A percentile compares a stretch with the other conserved stretches of the same genome.
Conservation (phyloP, 768 basidiomycete species). For the Chalciporus pseudorubinellus region DNA sequence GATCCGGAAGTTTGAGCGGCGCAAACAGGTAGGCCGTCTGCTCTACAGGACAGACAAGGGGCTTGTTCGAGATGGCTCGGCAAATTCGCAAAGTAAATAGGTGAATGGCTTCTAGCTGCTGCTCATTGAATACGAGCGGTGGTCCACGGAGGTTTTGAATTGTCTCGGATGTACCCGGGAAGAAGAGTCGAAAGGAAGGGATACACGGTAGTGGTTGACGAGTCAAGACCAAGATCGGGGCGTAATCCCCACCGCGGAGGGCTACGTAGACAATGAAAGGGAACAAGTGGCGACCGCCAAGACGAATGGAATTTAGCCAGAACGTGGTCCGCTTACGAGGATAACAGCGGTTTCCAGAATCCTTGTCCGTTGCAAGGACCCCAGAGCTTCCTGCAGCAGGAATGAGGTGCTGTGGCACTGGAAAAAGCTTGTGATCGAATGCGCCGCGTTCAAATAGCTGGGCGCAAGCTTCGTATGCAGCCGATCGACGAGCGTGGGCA, state of each 20-base stretch:
- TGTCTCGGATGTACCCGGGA: slow-evolving; percentile 42
- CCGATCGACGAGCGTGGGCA: slow-evolving; percentile 55
- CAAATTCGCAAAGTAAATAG: slow-evolving; percentile 63
- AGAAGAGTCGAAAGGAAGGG: slow-evolving; percentile 57
- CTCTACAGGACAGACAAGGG: slow-evolving; percentile 52
- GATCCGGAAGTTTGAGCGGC: slow-evolving; percentile 44
- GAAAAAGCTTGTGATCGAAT: slow-evolving; percentile 51
- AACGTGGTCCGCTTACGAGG: slow-evolving; percentile 59
- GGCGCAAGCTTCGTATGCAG: slow-evolving; percentile 56
- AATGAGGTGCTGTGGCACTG: slow-evolving; percentile 7
- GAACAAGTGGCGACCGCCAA: slow-evolving; percentile 19
- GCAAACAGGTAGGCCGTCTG: slow-evolving; percentile 66
- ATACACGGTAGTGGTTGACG: slow-evolving; percentile 62
- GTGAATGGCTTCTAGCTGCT: slow-evolving; percentile 48
- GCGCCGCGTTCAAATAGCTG: slow-evolving; percentile 47
- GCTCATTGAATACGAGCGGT: slow-evolving; percentile 48
- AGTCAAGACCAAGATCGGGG: slow-evolving; percentile 65
- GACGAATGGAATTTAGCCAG: slow-evolving; percentile 50
- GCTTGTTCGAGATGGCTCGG: slow-evolving; percentile 66
- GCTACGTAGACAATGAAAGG: slow-evolving; percentile 43
- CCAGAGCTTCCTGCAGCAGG: not conserved
- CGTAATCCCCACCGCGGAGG: slow-evolving; percentile 36
- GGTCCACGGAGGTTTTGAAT: slow-evolving; percentile 47
- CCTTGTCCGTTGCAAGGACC: slow-evolving; percentile 24
- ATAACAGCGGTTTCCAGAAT: slow-evolving; percentile 52